Evolutionary conservation across 768 basidiomycete species (phyloP).

Genomic region (Lentinula detonsa): DNA sequence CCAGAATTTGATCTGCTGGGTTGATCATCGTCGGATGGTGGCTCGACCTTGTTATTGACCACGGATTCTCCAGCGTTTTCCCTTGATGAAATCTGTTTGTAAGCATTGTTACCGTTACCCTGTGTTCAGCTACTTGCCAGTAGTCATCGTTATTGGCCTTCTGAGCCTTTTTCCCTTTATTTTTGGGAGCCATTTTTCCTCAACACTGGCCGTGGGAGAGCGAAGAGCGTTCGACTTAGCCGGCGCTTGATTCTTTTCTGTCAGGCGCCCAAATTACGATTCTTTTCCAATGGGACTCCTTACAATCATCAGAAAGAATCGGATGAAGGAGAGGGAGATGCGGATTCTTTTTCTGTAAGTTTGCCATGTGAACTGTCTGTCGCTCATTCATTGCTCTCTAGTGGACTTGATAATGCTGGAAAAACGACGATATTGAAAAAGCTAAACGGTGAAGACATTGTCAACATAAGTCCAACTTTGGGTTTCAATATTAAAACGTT

Average conservation of each 20-base stretch:
- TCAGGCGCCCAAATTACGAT: too few species aligned
- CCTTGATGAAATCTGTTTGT: constrained; percentile 30
- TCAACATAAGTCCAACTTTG: constrained; percentile 83
- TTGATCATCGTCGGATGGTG: constrained; percentile 33
- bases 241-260: not conserved
- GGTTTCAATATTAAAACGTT: constrained; percentile 99
- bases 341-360: constrained; percentile 86
- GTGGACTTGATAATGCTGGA: constrained; percentile 96
- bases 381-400: constrained; percentile 23
- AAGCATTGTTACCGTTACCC: not conserved
- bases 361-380: not conserved
- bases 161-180: constrained; percentile 86
- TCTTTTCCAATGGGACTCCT: constrained; percentile 69
- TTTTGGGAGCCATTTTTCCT: constrained; percentile 45
- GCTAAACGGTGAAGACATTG: constrained; percentile 88
- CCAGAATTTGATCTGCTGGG: constrained; percentile 24
- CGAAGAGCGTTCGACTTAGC: not conserved
- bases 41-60: constrained; percentile 33
- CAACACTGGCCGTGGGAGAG: not conserved
- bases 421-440: constrained; percentile 98
- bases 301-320: constrained; percentile 94
- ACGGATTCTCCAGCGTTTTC: constrained; percentile 59
- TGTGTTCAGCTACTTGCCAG: constrained; percentile 47
- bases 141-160: constrained; percentile 75
- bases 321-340: constrained; percentile 96